Conservation (phyloP, 2,329 filamentous ascomycete species). For the Penicillium sp. region DNA sequence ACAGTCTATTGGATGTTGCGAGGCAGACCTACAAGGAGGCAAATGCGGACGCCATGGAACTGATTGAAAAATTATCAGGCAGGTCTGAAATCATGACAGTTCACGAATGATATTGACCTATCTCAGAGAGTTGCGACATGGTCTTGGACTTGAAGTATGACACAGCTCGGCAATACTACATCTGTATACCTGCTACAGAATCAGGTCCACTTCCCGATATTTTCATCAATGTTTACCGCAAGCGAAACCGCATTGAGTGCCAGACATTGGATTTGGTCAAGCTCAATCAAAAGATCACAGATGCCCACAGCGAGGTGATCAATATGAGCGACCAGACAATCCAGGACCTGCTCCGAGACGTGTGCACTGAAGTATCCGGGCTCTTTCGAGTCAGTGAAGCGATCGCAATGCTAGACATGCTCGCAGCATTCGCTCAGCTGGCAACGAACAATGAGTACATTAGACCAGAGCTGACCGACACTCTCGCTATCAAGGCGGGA, state of each 20-base stretch:
- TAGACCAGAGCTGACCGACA: constrained; percentile 65
- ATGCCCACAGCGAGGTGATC: constrained; percentile 80
- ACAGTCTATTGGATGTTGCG: constrained; percentile 82
- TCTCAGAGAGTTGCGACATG: constrained; percentile 57
- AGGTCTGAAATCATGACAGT: constrained; percentile 15
- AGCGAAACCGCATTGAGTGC: constrained; percentile 76
- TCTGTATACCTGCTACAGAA: constrained; percentile 62
- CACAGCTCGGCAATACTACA: constrained; percentile 72
- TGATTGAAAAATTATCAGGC: constrained; percentile 68
- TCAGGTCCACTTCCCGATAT: constrained; percentile 63
- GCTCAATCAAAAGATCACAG: constrained; percentile 70
- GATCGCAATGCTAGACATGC: constrained; percentile 83
- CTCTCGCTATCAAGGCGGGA: constrained; percentile 68
- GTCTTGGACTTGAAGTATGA: constrained; percentile 71
- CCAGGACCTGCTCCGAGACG: constrained; percentile 65
- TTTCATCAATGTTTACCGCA: constrained; percentile 74
- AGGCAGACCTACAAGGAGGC: constrained; percentile 87
- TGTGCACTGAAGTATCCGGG: constrained; percentile 67
- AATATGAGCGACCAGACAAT: constrained; percentile 77
- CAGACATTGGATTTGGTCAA: constrained; percentile 84
- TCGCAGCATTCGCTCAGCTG: constrained; percentile 71
- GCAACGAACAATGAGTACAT: constrained; percentile 66
- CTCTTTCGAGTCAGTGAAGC: constrained; percentile 85
- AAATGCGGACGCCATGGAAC: constrained; percentile 70
- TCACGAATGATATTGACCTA: constrained; percentile 16